Evolutionary conservation across 108 stramenopile species (phyloP).

Genomic region (Craspedostauros australis): DNA sequence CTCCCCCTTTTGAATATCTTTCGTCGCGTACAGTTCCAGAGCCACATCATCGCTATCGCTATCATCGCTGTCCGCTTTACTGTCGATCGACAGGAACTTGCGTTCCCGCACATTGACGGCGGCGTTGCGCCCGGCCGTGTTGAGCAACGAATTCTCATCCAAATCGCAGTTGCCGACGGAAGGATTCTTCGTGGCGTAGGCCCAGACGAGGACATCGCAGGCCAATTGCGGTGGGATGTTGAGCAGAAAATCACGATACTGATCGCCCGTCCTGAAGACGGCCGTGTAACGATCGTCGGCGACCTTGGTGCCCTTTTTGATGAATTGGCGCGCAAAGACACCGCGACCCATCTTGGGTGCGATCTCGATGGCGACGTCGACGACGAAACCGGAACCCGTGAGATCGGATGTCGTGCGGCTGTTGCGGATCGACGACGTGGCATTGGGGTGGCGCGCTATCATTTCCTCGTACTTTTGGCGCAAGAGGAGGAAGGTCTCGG

Average conservation of each 20-base stretch:
- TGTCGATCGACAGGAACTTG: no score
- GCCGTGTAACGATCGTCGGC: conserved; percentile 11
- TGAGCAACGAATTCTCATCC: conserved; percentile 9
- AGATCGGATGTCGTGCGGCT: no score
- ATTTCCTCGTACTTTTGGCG: no score
- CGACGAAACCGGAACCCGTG: no score
- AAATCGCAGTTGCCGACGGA: conserved; percentile 6
- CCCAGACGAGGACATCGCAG: conserved; percentile 18
- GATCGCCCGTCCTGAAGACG: conserved; percentile 1
- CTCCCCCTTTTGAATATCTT: conserved; percentile 7
- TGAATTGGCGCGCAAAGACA: conserved; percentile 2
- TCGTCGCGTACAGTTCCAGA: conserved; percentile 3
- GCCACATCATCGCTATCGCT: neutral
- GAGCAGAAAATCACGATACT: conserved; percentile 11
- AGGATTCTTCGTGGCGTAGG: conserved; percentile 12
- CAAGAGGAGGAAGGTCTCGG: no score
- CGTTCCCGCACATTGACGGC: no score
- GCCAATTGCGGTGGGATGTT: conserved; percentile 5
- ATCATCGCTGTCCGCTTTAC: no score
- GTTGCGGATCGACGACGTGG: no score
- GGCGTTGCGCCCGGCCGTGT: no score
- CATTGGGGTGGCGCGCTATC: no score
- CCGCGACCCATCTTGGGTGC: no score
- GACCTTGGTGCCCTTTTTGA: conserved; percentile 5
- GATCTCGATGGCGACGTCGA: no score